Evolutionary conservation across 1,284 basidiomycete genomes (phyloP).

Genomic region (Malassezia arunalokei): DNA sequence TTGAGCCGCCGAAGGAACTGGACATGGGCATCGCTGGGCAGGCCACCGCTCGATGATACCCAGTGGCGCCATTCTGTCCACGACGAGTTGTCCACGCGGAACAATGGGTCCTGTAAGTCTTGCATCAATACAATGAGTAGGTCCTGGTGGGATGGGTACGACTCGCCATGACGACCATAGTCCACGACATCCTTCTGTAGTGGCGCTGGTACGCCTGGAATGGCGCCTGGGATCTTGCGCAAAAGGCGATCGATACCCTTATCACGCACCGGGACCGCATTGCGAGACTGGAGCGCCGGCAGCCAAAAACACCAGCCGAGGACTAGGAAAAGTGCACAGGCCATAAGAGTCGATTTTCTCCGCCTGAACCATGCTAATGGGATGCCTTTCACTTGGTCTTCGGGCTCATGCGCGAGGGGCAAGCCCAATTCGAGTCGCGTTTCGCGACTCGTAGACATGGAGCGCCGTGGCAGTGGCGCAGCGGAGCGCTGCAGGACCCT

Average conservation of each 20-base stretch:
- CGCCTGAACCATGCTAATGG: conserved; percentile 4
- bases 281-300: too few species aligned
- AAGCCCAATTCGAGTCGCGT: not conserved
- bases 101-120: conserved; percentile 2
- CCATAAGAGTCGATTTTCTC: not conserved
- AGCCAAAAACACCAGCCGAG: not conserved
- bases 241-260: not conserved
- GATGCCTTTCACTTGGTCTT: not conserved
- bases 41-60: not conserved
- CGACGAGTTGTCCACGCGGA: not conserved
- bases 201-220: not conserved
- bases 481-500: too few species aligned
- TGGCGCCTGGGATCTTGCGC: conserved; percentile 7
- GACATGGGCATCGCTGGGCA: conserved; percentile 6
- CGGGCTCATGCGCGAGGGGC: not conserved
- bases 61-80: conserved; percentile 9
- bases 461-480: too few species aligned
- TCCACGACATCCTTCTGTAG: not conserved
- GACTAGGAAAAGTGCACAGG: not conserved
- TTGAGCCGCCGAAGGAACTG: conserved; percentile 14
- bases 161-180: conserved; percentile 2
- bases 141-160: conserved; percentile 7
- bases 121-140: conserved; percentile 2
- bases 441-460: too few species aligned
- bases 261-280: not conserved